Base-by-base conservation (phyloP, 192 early-diverging fungal genomes). In the Lobosporangium transversale region DNA sequence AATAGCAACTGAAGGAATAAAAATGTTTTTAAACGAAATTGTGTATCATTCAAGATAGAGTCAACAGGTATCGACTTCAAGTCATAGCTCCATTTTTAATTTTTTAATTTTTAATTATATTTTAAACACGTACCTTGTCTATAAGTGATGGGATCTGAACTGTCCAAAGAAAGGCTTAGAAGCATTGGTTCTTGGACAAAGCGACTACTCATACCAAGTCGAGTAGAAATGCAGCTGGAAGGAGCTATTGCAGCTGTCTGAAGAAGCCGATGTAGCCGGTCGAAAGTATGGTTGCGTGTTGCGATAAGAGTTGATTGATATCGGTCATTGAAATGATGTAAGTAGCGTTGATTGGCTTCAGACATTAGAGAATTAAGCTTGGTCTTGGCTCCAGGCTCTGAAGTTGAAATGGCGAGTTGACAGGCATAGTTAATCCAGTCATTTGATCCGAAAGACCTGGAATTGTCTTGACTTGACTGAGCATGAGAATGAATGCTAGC, bases 231-330 rank as follows among this genome's bases (percentile, higher is more conserved):
- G 29, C 23, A 26, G 7, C 53, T 36, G 0, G 51, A 37, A 5
- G 61, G 26, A 31, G 26, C 50, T n/a, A 44, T 49, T 7, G 62
- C 35, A 45, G 52, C 51, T 14, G 62, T 44, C 21, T 54, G 62
- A 27, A 65, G 37, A 24, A 65, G 52, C 62, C 26, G 32, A n/a
- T 44, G 62, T 29, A 53, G 40, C 52, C 37, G 31, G 26, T 53
- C 37, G 30, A 43, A 44, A 31, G 42, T 30, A 42, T 29, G 27
- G 4, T 27, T 26, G 24, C 17, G 36, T 14, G 61, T n/a, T n/a
- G n/a, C n/a, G n/a, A n/a, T n/a, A n/a, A n/a, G n/a, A n/a, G n/a
- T n/a, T n/a, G n/a, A n/a, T n/a, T n/a, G n/a, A n/a, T n/a, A n/a
- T n/a, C 32, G 33, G 26, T 53, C n/a, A n/a, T 53, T 17, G 61